A percentile compares a stretch with the other conserved stretches of the same genome.
phyloP scores from a whole-genome alignment of 83 land plant species.

The Larix sibirica region DNA sequence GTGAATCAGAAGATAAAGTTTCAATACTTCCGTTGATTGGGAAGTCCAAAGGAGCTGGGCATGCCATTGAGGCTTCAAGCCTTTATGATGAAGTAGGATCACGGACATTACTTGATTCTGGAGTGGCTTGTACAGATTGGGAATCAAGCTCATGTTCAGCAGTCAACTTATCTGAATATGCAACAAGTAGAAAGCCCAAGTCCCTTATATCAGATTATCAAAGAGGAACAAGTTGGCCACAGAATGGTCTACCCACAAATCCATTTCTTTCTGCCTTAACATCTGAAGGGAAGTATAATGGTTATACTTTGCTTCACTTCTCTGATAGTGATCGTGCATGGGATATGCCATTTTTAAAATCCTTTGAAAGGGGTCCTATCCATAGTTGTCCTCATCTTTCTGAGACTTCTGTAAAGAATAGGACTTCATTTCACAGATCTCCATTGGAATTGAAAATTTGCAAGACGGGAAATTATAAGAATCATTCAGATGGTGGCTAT shows the following conservation, averaged over 20 bases:
- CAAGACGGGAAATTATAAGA: background rate
- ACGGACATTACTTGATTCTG: background rate
- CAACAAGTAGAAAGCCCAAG: background rate
- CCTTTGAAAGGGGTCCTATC: background rate
- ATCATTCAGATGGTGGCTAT: background rate
- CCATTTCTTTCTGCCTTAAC: constrained; percentile 17
- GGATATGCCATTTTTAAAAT: constrained; percentile 1
- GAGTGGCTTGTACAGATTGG: background rate
- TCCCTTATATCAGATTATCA: constrained; percentile 18
- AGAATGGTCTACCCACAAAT: constrained; percentile 23
- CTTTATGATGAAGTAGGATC: background rate
- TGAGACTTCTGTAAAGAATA: constrained; percentile 8
- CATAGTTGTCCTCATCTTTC: background rate
- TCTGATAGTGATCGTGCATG: constrained; percentile 14
- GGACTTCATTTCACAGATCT: background rate
- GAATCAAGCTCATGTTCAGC: background rate
- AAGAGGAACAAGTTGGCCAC: constrained; percentile 24
- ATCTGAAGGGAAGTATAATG: constrained; percentile 2
- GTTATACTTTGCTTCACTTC: constrained; percentile 4
- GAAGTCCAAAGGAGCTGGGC: background rate
- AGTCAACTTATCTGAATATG: background rate
- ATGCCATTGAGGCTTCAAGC: background rate
- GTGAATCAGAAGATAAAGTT: background rate
- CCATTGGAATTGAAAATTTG: background rate
- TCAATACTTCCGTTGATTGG: background rate